Base-by-base conservation (phyloP, 139 green algal species). In the Ettlia oleoabundans region DNA sequence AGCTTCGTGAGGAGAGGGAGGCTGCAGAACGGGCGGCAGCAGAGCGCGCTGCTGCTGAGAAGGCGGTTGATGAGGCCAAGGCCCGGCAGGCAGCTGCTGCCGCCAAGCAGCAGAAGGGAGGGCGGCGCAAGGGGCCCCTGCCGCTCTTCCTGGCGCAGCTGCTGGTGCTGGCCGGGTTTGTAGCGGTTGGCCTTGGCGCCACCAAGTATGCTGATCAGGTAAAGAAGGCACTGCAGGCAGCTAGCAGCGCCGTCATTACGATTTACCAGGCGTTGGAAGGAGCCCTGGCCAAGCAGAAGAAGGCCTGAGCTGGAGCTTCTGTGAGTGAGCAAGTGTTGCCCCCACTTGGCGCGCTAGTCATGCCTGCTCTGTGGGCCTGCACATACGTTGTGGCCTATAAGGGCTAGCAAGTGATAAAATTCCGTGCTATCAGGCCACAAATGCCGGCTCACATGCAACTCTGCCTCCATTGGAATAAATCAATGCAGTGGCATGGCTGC, bases 71-170 rank as follows among this genome's bases (percentile, higher is more conserved):
- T 24, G 30, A 8, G 4, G 28, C 63, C 26, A 40, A 40, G 30
- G 55, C 55, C 5, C 15, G 55, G 55, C 18, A 28, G 55, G 55
- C 55, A n/a, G 63, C 63, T 41, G 63, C 63, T 4, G n/a, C 24
- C 13, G 66, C 37, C 37, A 30, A 52, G 66, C 38, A 52, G 66
- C 38, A n/a, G 8, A 32, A 19, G 21, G 70, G 70, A 35, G 68
- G 68, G 73, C 73, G 73, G 24, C 53, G 53, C n/a, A n/a, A n/a
- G 18, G 73, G 73, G 30, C 73, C 73, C 30, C 73, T 80, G 73
- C 73, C 73, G 26, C 73, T 80, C 8, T 80, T 80, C 73, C 53
- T 80, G 52, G 73, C 73, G 53, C 73, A 80, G 71, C 28, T 47
- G 71, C 43, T 58, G 32, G 47, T 51, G 22, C 10, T 37, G 1